Conservation (phyloP, 176 grass and related monocot genomes). For the Phyllostachys edulis region DNA sequence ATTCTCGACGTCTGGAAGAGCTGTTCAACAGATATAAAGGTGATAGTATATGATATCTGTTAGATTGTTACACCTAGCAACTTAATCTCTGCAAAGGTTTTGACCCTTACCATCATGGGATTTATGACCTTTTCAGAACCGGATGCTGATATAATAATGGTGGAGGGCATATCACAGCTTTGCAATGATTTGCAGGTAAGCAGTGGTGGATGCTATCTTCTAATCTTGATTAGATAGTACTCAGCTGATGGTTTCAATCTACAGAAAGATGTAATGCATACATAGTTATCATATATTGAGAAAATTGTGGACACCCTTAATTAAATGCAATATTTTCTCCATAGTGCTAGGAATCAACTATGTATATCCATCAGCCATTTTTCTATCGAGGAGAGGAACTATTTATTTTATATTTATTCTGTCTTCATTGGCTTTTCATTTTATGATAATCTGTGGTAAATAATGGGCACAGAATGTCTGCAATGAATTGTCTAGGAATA, state of each 20-base stretch:
- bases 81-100: too few species aligned
- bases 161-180: slow-evolving; percentile 87
- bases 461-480: too few species aligned
- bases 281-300: background rate
- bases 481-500: too few species aligned
- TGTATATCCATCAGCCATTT: too few species aligned
- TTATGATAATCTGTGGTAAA: too few species aligned
- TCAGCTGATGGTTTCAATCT: background rate
- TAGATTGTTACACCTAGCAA: background rate
- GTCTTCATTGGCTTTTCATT: too few species aligned
- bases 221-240: background rate
- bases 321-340: too few species aligned
- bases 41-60: background rate
- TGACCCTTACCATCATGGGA: too few species aligned
- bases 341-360: too few species aligned
- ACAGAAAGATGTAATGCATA: background rate
- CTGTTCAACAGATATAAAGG: slow-evolving; percentile 96
- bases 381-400: too few species aligned
- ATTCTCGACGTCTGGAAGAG: slow-evolving; percentile 74
- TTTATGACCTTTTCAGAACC: slow-evolving; percentile 46
- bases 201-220: background rate
- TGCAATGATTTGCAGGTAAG: slow-evolving; percentile 85
- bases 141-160: slow-evolving; percentile 88
- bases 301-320: too few species aligned
- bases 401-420: too few species aligned